Percentiles rank a stretch among this genome's conserved stretches.
Evolutionary conservation across 2,329 filamentous ascomycete species (phyloP).

Genomic region (Nigrospora sphaerica): DNA sequence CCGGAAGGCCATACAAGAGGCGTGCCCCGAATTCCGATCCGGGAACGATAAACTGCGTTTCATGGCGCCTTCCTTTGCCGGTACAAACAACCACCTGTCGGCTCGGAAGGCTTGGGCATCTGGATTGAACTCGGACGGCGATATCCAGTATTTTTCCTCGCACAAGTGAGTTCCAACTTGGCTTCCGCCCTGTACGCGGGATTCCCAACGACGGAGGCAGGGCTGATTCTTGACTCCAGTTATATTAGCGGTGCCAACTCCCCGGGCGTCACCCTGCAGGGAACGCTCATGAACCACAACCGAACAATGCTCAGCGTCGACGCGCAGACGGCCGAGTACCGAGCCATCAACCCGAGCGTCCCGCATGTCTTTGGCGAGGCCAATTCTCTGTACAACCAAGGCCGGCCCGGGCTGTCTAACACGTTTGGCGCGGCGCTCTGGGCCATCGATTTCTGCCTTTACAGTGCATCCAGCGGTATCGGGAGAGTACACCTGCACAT

Average conservation of each 20-base stretch:
- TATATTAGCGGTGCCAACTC: conserved; percentile 54
- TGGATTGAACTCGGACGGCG: conserved; percentile 40
- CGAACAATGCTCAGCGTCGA: conserved; percentile 40
- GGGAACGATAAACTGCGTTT: conserved; percentile 36
- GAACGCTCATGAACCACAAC: conserved; percentile 58
- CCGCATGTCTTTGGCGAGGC: conserved; percentile 54
- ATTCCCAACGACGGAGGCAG: background rate
- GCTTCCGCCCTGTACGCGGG: background rate
- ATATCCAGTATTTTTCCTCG: conserved; percentile 46
- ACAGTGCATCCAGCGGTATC: conserved; percentile 47
- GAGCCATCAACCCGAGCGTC: conserved; percentile 30
- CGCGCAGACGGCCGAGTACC: conserved; percentile 39
- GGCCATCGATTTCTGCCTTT: conserved; percentile 56
- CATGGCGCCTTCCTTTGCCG: conserved; percentile 52
- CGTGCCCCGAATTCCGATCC: conserved; percentile 41
- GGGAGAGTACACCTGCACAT: conserved; percentile 56
- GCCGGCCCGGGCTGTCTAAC: conserved; percentile 54
- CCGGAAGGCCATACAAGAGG: conserved; percentile 30
- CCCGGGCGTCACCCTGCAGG: conserved; percentile 55
- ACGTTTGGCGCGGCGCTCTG: conserved; percentile 60
- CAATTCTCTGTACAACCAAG: conserved; percentile 57
- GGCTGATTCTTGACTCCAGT: conserved; percentile 25
- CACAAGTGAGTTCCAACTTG: conserved; percentile 43
- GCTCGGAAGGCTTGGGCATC: conserved; percentile 41
- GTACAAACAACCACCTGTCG: conserved; percentile 42